These are phyloP conservation scores for Chytriomyces hyalinus DNA, from an alignment of 192 early-diverging fungal species.

Conservation along the genomic window DNA sequence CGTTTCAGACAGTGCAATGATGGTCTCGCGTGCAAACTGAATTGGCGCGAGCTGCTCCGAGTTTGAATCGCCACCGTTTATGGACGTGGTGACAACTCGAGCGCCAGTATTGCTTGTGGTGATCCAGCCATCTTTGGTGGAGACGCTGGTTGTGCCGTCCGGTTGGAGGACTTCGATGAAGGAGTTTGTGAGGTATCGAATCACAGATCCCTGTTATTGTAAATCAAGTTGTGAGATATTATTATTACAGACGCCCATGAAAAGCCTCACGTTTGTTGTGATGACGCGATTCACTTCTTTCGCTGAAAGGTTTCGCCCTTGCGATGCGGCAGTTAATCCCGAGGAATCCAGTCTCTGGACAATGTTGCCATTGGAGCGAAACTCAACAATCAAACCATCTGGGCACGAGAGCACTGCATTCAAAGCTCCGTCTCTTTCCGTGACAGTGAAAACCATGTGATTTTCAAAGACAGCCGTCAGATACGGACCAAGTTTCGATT, in stretches of 20 bases:
- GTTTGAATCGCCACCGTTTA: neutral
- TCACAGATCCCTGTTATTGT: conserved; percentile 42
- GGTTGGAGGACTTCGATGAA: conserved; percentile 30
- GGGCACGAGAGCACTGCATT: conserved; percentile 14
- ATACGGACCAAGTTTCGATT: conserved; percentile 2
- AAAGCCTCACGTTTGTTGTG: conserved; percentile 31
- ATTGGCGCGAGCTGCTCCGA: neutral
- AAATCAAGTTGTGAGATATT: neutral
- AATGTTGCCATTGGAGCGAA: conserved; percentile 26
- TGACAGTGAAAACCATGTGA: conserved; percentile 33
- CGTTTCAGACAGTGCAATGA: conserved; percentile 18
- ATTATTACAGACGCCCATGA: neutral
- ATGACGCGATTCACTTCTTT: conserved; percentile 37
- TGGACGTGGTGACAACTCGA: conserved; percentile 5
- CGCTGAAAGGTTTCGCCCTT: neutral
- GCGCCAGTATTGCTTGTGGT: conserved; percentile 28
- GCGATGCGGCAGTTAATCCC: neutral
- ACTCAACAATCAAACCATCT: conserved; percentile 40
- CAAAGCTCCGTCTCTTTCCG: neutral
- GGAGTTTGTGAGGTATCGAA: conserved; percentile 33
- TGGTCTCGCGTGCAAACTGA: conserved; percentile 30
- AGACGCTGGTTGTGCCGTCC: conserved; percentile 39
- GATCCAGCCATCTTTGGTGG: conserved; percentile 30
- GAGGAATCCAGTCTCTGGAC: conserved; percentile 29
- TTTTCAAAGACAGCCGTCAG: conserved; percentile 32